Percentiles rank a stretch among this genome's conserved stretches.
Evolutionary conservation across 345 rosid species (phyloP).

Genomic region (Fremontodendron californicum): DNA sequence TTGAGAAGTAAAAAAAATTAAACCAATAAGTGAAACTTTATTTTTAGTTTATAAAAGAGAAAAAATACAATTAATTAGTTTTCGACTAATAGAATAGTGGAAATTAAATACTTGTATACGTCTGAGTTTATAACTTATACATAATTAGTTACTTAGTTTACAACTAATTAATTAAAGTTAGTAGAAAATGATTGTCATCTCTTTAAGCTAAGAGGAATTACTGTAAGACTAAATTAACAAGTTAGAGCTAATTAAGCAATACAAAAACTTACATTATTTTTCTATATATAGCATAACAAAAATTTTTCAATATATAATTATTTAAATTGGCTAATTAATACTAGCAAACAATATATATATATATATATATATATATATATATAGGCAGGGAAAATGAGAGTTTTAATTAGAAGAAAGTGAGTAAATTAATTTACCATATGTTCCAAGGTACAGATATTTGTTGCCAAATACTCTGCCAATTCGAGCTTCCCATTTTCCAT

Average conservation of each 20-base stretch:
- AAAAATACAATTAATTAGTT: neutral
- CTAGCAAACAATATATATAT: too few species aligned
- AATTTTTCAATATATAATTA: too few species aligned
- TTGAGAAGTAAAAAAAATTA: too few species aligned
- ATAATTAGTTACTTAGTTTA: neutral
- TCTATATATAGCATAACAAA: too few species aligned
- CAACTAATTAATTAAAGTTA: too few species aligned
- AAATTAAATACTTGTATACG: too few species aligned
- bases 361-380: too few species aligned
- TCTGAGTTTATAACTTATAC: neutral
- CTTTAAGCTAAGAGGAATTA: neutral
- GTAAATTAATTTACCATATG: conserved; percentile 39
- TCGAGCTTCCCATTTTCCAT: conserved; percentile 80
- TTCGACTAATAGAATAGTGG: too few species aligned
- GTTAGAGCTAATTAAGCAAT: neutral
- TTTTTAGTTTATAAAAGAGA: neutral
- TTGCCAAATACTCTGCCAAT: conserved; percentile 70
- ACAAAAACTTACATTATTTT: neutral
- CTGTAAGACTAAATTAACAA: neutral
- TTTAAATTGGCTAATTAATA: too few species aligned
- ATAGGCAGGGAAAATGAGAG: too few species aligned
- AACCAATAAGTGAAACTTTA: too few species aligned
- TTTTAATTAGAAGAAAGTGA: neutral
- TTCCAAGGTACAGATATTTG: conserved; percentile 70
- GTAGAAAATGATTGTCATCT: neutral